Base-by-base conservation (phyloP, 2,329 filamentous ascomycete genomes). In the Verticillium longisporum region DNA sequence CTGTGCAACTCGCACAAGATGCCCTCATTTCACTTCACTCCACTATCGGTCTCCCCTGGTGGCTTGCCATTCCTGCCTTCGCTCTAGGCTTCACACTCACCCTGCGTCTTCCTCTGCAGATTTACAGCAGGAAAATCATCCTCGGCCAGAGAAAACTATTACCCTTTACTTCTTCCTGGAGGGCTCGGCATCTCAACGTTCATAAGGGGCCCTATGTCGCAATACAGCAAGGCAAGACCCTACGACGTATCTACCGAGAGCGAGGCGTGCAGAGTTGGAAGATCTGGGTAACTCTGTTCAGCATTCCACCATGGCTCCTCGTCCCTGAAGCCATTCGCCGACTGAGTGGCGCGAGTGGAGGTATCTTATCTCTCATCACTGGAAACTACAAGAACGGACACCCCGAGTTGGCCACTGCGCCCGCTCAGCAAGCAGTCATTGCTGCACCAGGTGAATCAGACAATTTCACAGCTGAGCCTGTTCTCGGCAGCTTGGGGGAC, bases 31-130 rank as follows among this genome's bases (percentile, higher is more conserved):
- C 71, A 55, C 59, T 80, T 10, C 83, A 86, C 67, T 61, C 62
- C 31, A 50, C 67, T 56, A 73, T 74, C 31, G 76, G 77, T 41
- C 68, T 80, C 1, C 82, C 83, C 1, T 86, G 83, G 83, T 84
- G 75, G 65, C 64, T 84, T 36, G 75, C 78, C 33, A 82, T 86
- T 56, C 82, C 83, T 4, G 72, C 82, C n/a, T 71, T 82, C 14
- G 80, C 81, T 6, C 63, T 84, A 2, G 69, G 72, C 55, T 70
- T 84, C 67, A 80, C 76, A 69, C 66, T 77, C 45, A 61, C 76
- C 56, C 67, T 80, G 62, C 76, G 83, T 14, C 68, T 83, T 4
- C 83, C 83, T 6, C 71, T 80, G 6, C 74, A 73, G 38, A 64
- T 76, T 61, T 79, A 83, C 67, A 61, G 69, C 4, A 72, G 70